These are phyloP conservation scores for Hyaloscypha finlandica DNA, from an alignment of 495 filamentous ascomycete species.

Conservation along the genomic window DNA sequence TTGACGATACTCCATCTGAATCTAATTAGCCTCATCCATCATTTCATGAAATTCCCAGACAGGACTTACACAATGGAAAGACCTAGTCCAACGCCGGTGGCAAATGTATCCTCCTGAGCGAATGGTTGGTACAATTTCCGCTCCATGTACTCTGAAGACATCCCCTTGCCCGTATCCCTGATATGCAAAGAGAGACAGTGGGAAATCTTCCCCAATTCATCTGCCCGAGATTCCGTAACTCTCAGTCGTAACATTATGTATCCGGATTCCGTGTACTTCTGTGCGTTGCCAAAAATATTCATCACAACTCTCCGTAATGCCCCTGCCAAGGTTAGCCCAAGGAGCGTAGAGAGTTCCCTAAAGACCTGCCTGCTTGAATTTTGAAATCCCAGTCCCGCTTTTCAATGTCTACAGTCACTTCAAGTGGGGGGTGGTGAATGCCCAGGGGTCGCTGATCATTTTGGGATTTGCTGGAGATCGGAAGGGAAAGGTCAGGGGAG, in stretches of 20 bases:
- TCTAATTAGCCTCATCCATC: not conserved
- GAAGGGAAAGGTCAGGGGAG: not conserved
- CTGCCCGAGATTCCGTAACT: not conserved
- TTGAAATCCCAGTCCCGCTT: slow-evolving; percentile 60
- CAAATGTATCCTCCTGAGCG: slow-evolving; percentile 65
- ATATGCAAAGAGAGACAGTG: slow-evolving; percentile 19
- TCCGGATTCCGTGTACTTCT: slow-evolving; percentile 74
- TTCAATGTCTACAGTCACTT: slow-evolving; percentile 64
- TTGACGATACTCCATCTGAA: slow-evolving; percentile 53
- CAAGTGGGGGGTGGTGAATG: not conserved
- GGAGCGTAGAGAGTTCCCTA: too few relatives aligned
- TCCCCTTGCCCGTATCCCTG: slow-evolving; percentile 48
- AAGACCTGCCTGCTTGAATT: slow-evolving; percentile 55
- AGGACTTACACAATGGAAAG: slow-evolving; percentile 60
- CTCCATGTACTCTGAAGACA: slow-evolving; percentile 64
- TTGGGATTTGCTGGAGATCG: slow-evolving; percentile 3
- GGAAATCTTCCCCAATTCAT: not conserved
- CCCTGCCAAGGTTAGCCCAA: slow-evolving; percentile 27
- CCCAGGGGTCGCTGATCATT: not conserved
- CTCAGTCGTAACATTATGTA: slow-evolving; percentile 56
- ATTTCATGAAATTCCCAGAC: not conserved
- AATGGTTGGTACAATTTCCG: slow-evolving; percentile 69
- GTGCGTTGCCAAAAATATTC: slow-evolving; percentile 81
- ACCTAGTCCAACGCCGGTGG: slow-evolving; percentile 68
- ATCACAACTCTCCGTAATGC: slow-evolving; percentile 74